phyloP scores from a whole-genome alignment of 306 rosid genomes.

The Lagenaria siceraria region DNA sequence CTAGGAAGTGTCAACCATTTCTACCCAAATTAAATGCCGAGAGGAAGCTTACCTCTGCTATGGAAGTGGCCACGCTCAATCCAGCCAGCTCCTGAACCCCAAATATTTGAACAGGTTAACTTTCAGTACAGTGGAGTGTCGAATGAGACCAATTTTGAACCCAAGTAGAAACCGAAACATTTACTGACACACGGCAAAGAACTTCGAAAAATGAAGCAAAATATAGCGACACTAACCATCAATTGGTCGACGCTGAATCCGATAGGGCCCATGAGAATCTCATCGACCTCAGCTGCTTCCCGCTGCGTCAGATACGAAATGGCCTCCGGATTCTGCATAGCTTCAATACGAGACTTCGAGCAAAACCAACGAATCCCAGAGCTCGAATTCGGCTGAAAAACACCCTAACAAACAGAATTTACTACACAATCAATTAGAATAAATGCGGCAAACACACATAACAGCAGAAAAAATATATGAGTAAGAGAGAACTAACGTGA shows the following conservation, averaged over 20 bases:
- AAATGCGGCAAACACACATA: neutral
- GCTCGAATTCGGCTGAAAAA: conserved; percentile 19
- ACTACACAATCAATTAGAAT: neutral
- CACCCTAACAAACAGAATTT: conserved; percentile 19
- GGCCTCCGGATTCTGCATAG: conserved; percentile 37
- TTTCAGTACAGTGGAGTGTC: neutral
- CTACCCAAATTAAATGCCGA: neutral
- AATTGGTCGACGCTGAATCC: conserved; percentile 88
- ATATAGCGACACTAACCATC: conserved; percentile 38
- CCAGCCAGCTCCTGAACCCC: conserved; percentile 85
- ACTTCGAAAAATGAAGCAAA: neutral
- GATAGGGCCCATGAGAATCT: conserved; percentile 85
- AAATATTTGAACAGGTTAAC: neutral
- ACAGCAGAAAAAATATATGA: neutral
- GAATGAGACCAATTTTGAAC: neutral
- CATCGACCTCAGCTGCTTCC: conserved; percentile 86
- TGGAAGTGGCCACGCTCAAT: conserved; percentile 75
- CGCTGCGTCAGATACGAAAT: conserved; percentile 63
- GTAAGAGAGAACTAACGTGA: neutral
- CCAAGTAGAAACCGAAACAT: neutral
- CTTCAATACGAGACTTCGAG: conserved; percentile 11
- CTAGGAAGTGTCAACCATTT: neutral
- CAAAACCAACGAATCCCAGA: conserved; percentile 31
- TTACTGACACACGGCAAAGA: neutral
- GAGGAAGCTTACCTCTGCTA: conserved; percentile 54